These are phyloP conservation scores for Pezicula rhizophila DNA, from an alignment of 2,329 filamentous ascomycete species.

Conservation along the genomic window DNA sequence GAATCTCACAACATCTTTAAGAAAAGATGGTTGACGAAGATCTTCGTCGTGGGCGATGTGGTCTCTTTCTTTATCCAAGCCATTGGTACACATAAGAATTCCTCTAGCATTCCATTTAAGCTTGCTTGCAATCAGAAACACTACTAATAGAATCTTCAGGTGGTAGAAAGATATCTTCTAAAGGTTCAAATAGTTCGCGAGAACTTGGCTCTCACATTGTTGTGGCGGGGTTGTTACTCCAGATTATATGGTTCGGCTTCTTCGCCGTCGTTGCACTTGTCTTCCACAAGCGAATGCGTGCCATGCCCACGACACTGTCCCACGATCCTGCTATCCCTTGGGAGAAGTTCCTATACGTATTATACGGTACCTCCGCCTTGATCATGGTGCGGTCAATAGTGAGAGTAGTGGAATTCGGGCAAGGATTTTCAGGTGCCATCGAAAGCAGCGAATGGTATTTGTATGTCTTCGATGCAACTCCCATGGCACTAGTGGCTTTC, in stretches of 20 bases:
- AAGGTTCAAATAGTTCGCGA: constrained; percentile 17
- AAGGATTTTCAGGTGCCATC: constrained; percentile 34
- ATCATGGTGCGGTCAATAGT: constrained; percentile 40
- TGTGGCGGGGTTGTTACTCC: constrained; percentile 39
- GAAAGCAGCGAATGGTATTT: constrained; percentile 34
- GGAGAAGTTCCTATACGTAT: constrained; percentile 30
- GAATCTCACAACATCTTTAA: constrained; percentile 31
- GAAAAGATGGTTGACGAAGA: constrained; percentile 33
- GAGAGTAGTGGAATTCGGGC: constrained; percentile 36
- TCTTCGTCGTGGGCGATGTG: constrained; percentile 38
- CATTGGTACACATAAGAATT: constrained; percentile 18
- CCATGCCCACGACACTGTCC: neutral
- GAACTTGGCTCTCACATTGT: constrained; percentile 33
- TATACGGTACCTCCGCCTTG: constrained; percentile 34
- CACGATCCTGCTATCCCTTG: constrained; percentile 4
- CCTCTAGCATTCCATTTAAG: neutral
- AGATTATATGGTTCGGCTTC: constrained; percentile 41
- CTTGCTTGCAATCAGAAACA: neutral
- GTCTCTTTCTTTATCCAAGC: constrained; percentile 36
- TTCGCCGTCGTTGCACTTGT: constrained; percentile 30
- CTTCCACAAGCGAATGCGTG: constrained; percentile 1
- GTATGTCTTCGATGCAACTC: constrained; percentile 34
- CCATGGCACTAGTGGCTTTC: constrained; percentile 32
- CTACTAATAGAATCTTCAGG: neutral
- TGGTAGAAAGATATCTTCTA: constrained; percentile 11